Evolutionary conservation across 225 moss, liverwort and hornwort genomes (phyloP).

Genomic region (Neckera pumila): DNA sequence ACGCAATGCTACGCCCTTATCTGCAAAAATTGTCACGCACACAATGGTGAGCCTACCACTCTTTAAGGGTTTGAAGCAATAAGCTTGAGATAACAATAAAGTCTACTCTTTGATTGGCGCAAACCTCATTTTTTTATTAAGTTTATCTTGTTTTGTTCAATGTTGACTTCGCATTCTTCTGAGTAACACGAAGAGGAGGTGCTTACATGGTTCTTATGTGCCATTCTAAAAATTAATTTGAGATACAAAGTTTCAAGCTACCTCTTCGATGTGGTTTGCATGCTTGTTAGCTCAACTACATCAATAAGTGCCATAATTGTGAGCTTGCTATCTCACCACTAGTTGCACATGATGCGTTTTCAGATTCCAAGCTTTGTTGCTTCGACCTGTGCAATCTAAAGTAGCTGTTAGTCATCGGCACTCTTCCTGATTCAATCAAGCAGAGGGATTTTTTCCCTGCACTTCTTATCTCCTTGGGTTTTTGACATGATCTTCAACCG

Average conservation of each 20-base stretch:
- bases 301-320: background rate
- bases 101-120: background rate
- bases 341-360: background rate
- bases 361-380: background rate
- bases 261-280: background rate
- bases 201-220: background rate
- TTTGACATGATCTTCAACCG: background rate
- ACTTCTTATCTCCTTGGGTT: background rate
- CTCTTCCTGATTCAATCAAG: background rate
- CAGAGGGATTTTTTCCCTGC: background rate
- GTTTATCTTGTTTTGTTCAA: background rate
- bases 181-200: background rate
- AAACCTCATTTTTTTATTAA: background rate
- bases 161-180: background rate
- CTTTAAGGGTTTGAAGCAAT: background rate
- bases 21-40: slow-evolving; percentile 78
- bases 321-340: background rate
- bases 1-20: slow-evolving; percentile 97
- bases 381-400: background rate
- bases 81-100: background rate
- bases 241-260: background rate
- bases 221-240: background rate
- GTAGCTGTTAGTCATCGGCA: background rate
- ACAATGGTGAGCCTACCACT: slow-evolving; percentile 55
- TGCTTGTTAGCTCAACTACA: background rate